These are phyloP conservation scores for Gaertneriomyces sp. DNA, from an alignment of 192 early-diverging fungal species.

Conservation along the genomic window DNA sequence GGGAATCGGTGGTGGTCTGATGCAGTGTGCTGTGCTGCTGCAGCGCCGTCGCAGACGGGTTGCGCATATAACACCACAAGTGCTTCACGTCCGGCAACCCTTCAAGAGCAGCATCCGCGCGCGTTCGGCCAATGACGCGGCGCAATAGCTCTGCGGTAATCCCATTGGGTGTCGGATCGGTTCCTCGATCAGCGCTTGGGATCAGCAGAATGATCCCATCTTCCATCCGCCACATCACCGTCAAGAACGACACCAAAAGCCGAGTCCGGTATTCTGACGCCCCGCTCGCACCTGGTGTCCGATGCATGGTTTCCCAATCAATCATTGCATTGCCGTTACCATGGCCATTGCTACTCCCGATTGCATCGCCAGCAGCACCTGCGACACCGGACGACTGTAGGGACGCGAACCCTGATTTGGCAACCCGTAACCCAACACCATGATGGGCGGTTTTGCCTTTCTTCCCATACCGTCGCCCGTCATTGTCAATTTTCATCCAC, in stretches of 20 bases:
- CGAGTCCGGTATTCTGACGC: not conserved
- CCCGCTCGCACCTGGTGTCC: not conserved
- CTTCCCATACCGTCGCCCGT: slow-evolving; percentile 17
- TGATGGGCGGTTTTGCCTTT: slow-evolving; percentile 17
- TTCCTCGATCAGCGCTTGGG: slow-evolving; percentile 11
- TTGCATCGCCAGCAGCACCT: not conserved
- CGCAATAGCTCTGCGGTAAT: slow-evolving; percentile 20
- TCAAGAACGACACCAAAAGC: slow-evolving; percentile 16
- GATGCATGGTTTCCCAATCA: not conserved
- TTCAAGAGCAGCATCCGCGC: not conserved
- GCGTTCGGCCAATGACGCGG: slow-evolving; percentile 2
- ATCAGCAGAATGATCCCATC: slow-evolving; percentile 8
- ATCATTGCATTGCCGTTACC: not conserved
- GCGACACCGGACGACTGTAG: not conserved
- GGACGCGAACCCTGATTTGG: not conserved
- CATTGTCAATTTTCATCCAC: slow-evolving; percentile 8
- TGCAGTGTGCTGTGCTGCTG: not conserved
- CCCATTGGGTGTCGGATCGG: slow-evolving; percentile 20
- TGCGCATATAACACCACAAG: slow-evolving; percentile 24
- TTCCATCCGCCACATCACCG: not conserved
- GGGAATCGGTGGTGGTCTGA: not conserved
- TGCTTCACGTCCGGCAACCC: slow-evolving; percentile 4
- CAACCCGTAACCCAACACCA: not conserved
- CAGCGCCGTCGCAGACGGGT: not conserved
- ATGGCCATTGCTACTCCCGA: not conserved